A percentile compares a stretch with the other conserved stretches of the same genome.
phyloP scores from a whole-genome alignment of 169 alveolate species.

The Perkinsus olseni region DNA sequence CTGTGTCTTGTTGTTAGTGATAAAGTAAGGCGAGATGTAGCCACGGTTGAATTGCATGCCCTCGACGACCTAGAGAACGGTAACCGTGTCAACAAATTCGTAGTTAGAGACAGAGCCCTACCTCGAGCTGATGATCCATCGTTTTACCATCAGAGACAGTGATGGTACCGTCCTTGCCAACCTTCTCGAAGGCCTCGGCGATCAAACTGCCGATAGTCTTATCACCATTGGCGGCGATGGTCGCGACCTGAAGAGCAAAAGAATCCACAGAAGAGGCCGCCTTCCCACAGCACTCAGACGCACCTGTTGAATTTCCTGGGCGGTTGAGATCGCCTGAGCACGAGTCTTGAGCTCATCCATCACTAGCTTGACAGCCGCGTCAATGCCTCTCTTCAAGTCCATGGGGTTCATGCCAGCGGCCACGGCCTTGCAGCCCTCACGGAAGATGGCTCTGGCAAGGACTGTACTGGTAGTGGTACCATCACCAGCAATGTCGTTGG shows the following conservation, averaged over 20 bases:
- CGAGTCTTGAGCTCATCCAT: slow-evolving; percentile 56
- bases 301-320: slow-evolving; percentile 48
- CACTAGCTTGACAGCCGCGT: slow-evolving; percentile 71
- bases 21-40: slow-evolving; percentile 96
- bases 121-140: slow-evolving; percentile 91
- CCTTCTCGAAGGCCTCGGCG: slow-evolving; percentile 93
- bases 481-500: slow-evolving; percentile 98
- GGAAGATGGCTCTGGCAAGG: slow-evolving; percentile 94
- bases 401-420: slow-evolving; percentile 98
- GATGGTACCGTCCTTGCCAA: slow-evolving; percentile 96
- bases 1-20: slow-evolving; percentile 88
- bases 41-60: slow-evolving; percentile 97
- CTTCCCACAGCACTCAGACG: neutral
- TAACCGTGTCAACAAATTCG: slow-evolving; percentile 93
- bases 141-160: slow-evolving; percentile 97
- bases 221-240: slow-evolving; percentile 98
- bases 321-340: slow-evolving; percentile 67
- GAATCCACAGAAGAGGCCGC: neutral
- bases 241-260: slow-evolving; percentile 84
- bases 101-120: slow-evolving; percentile 89
- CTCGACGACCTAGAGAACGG: slow-evolving; percentile 96
- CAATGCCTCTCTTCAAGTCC: slow-evolving; percentile 93
- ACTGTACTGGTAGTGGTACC: slow-evolving; percentile 99
- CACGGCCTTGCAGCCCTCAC: slow-evolving; percentile 96
- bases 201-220: slow-evolving; percentile 86